Percentiles rank a stretch among this genome's conserved stretches.
Evolutionary conservation across 2,329 filamentous ascomycete genomes (phyloP).

Genomic region (Drechmeria coniospora): DNA sequence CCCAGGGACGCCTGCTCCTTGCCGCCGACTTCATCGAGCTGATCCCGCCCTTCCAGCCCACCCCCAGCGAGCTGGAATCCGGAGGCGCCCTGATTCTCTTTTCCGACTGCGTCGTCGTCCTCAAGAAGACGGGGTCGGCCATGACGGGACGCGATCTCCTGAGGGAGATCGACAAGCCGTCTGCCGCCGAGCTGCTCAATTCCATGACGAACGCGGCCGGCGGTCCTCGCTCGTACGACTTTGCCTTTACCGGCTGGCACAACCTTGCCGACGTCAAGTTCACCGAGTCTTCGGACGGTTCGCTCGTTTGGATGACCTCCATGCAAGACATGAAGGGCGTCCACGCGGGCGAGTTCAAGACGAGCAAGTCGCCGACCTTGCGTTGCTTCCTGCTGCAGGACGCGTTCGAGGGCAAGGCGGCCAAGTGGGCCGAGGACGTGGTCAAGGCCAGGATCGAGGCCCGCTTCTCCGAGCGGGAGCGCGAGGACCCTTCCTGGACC

Average conservation of each 20-base stretch:
- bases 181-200: conserved; percentile 44
- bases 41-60: conserved; percentile 48
- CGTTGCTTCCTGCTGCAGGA: conserved; percentile 60
- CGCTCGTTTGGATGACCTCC: conserved; percentile 52
- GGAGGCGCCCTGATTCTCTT: conserved; percentile 71
- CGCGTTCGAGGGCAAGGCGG: conserved; percentile 61
- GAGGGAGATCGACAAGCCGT: conserved; percentile 73
- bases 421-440: conserved; percentile 69
- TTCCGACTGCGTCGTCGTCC: conserved; percentile 61
- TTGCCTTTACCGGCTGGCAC: conserved; percentile 62
- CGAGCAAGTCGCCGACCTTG: conserved; percentile 36
- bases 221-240: conserved; percentile 48
- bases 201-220: conserved; percentile 49
- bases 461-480: conserved; percentile 68
- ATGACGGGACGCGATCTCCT: conserved; percentile 62
- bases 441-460: conserved; percentile 75
- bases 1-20: conserved; percentile 63
- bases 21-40: conserved; percentile 71
- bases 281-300: conserved; percentile 52
- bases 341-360: conserved; percentile 25
- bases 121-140: conserved; percentile 52
- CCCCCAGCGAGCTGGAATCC: conserved; percentile 26
- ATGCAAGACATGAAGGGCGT: conserved; percentile 43
- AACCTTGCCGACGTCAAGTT: conserved; percentile 55
- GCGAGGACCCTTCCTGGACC: conserved; percentile 69